Base-by-base conservation (phyloP, 1,284 basidiomycete species). In the Cystobasidium pallidum region DNA sequence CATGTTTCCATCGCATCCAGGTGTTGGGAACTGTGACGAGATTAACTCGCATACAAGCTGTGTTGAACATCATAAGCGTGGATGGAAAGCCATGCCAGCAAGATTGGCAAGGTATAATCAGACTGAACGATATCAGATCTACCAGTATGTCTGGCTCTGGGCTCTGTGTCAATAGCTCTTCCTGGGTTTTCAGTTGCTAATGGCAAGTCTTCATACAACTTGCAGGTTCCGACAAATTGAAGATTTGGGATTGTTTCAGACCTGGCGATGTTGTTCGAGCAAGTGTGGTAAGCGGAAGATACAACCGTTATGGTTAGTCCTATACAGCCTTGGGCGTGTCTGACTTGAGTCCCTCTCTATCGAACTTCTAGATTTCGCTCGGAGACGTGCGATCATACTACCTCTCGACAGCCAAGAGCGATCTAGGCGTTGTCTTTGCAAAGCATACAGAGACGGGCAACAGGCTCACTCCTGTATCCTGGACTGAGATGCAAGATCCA, bases 191-290 rank as follows among this genome's bases (percentile, higher is more conserved):
- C n/a, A n/a, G n/a, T n/a, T n/a, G n/a, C n/a, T n/a, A n/a, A n/a
- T n/a, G n/a, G n/a, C n/a, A n/a, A n/a, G n/a, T n/a, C 34, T 19
- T 64, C 1, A 77, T 72, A 49, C 79, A 83, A 58, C 88, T 89
- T 32, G 94, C 92, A 1, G 93, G 96, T 79, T 91, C 92, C 78
- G 92, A 95, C 83, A 91, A 89, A 80, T 86, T 97, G 73, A 94
- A 92, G 81, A 91, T 98, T 76, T 88, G 88, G 39, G 92, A 96
- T 77, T 97, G 93, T 79, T 99, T 98, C 82, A 86, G 96, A 49
- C 91, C 94, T 0, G 94, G 96, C 3, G 95, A 99, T 82, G 91
- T 98, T 66, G 91, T 99, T 32, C 88, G 91, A 76, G 94, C 94
- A 4, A 83, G 90, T 49, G 94, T 98, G 77, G 94, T 96, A 80